Conservation (phyloP, 805 yeast species). For the Ogataea polymorpha region DNA sequence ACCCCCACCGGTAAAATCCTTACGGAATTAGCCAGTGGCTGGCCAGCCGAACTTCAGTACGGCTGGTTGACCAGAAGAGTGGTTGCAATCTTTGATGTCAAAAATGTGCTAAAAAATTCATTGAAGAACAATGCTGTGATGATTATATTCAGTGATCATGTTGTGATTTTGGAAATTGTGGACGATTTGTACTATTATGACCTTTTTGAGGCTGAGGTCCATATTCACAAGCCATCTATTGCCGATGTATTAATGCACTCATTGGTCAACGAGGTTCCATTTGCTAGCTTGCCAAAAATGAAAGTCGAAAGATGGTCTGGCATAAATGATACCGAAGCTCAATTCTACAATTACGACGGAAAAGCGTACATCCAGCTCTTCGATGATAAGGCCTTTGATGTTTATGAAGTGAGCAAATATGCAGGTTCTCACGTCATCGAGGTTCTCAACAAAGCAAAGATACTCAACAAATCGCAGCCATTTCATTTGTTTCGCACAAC, state of each 20-base stretch:
- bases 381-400: constrained; percentile 22
- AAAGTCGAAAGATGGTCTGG: constrained; percentile 66
- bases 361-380: constrained; percentile 28
- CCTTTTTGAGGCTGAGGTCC: constrained; percentile 9
- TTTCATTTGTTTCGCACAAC: constrained; percentile 73
- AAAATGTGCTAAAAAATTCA: constrained; percentile 25
- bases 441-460: constrained; percentile 62
- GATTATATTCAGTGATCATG: constrained; percentile 76
- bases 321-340: constrained; percentile 52
- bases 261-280: constrained; percentile 77
- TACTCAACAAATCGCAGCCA: constrained; percentile 75
- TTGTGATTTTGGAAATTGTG: constrained; percentile 58
- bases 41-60: constrained; percentile 85
- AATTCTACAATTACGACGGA: constrained; percentile 37
- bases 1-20: constrained; percentile 90
- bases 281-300: constrained; percentile 63
- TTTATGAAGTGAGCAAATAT: constrained; percentile 24
- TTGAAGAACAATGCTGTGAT: constrained; percentile 48
- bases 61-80: constrained; percentile 89
- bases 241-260: constrained; percentile 90
- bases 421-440: constrained; percentile 46
- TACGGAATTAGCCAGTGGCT: constrained; percentile 75
- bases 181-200: constrained; percentile 40
- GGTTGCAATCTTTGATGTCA: constrained; percentile 61
- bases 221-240: constrained; percentile 50